Base-by-base conservation (phyloP, 495 filamentous ascomycete species). In the Aspergillus sclerotiicarbonarius region DNA sequence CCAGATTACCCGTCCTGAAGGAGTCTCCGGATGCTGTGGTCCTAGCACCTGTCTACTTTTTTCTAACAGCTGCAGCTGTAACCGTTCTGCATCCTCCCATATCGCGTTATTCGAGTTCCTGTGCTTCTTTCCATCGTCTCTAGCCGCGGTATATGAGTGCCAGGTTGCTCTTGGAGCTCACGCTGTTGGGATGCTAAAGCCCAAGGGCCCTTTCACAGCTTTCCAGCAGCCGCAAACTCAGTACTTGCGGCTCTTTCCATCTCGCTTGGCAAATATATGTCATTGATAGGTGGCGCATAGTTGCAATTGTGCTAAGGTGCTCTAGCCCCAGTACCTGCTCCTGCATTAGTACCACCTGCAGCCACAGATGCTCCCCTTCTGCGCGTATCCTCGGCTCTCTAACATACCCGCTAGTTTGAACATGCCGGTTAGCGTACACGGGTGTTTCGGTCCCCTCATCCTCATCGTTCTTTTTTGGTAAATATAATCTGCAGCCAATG, bases 61-160 rank as follows among this genome's bases (percentile, higher is more conserved):
- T 10, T 33, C 31, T 10, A 33, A 2, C 33, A 35, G 33, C 9
- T 10, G 9, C 8, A 13, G 8, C 33, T 35, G 33, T 9, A 35
- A 7, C 33, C 8, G 8, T 35, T 9, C 33, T 10, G 33, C 8
- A 35, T 90, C 82, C 15, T 81, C 75, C 91, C 91, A 96, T 15
- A 63, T 60, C 19, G 77, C 67, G 48, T 92, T 79, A 2, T 8
- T 20, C 41, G 8, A 45, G 12, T 13, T 44, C 39, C 46, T 85
- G 79, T 37, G 70, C 63, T 30, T 80, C 77, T 62, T 87, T 80
- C 32, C 16, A 44, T 7, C 39, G 13, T 6, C 39, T 13, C 16
- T 44, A 13, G 16, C n/a, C n/a, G 13, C 13, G 13, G 16, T 44
- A 44, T n/a, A n/a, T 7, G 4, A 44, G 16, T 6, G 39, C 39